Conservation (phyloP, 768 basidiomycete genomes). For the Amanita inopinata region DNA sequence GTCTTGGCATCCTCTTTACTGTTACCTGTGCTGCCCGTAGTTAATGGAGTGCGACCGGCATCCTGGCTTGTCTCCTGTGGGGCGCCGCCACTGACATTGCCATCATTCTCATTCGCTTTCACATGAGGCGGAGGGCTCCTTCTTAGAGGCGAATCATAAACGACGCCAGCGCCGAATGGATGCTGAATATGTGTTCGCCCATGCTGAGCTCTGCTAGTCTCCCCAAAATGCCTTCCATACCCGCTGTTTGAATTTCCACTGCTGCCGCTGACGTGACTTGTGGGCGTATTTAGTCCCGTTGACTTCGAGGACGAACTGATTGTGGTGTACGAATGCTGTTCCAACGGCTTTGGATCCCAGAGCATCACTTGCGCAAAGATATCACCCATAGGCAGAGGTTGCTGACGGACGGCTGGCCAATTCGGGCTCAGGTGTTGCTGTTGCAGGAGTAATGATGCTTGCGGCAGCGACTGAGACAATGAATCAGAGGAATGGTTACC, state of each 20-base stretch:
- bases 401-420: neutral
- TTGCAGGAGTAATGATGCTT: neutral
- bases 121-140: conserved; percentile 27
- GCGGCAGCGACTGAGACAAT: neutral
- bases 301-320: neutral
- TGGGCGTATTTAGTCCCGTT: neutral
- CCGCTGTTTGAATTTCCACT: neutral
- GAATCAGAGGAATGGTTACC: neutral
- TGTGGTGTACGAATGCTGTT: neutral
- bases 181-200: conserved; percentile 25
- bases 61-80: neutral
- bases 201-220: neutral
- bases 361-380: conserved; percentile 8
- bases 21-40: too few relatives aligned
- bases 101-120: neutral
- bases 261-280: neutral
- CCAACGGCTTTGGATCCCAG: conserved; percentile 1
- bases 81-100: neutral
- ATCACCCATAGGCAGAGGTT: neutral
- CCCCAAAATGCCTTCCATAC: neutral
- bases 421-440: neutral
- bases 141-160: conserved; percentile 50
- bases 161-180: conserved; percentile 58
- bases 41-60: too few relatives aligned
- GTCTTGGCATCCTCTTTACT: neutral